These are phyloP conservation scores for Sechiopsis laciniata DNA, from an alignment of 306 rosid genomes.

Conservation along the genomic window DNA sequence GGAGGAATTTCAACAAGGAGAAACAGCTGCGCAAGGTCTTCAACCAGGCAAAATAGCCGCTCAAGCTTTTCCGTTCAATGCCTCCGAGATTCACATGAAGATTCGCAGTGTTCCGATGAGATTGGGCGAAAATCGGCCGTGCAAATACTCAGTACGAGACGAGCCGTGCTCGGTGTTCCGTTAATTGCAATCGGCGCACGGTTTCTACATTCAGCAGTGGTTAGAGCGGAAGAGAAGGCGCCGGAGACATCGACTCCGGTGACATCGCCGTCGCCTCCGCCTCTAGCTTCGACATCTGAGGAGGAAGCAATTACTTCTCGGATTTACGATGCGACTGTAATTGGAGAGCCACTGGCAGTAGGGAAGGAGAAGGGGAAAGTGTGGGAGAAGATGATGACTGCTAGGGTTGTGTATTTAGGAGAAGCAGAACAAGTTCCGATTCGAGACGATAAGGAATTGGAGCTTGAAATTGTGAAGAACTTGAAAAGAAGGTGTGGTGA, in stretches of 20 bases:
- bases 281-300: constrained; percentile 26
- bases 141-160: constrained; percentile 31
- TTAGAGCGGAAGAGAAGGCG: constrained; percentile 43
- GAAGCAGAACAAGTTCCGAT: constrained; percentile 95
- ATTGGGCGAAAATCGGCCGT: neutral
- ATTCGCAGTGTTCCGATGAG: constrained; percentile 15
- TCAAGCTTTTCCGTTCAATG: constrained; percentile 25
- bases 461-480: constrained; percentile 70
- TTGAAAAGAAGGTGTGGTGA: constrained; percentile 54
- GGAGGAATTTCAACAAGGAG: constrained; percentile 27
- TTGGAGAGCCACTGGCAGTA: constrained; percentile 84
- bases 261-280: neutral
- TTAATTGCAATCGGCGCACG: constrained; percentile 57
- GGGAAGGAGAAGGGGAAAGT: constrained; percentile 81
- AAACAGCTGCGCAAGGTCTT: constrained; percentile 29
- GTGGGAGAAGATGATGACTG: constrained; percentile 90
- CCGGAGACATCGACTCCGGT: constrained; percentile 23
- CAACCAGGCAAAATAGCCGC: constrained; percentile 29
- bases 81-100: constrained; percentile 24
- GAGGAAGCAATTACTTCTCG: constrained; percentile 68
- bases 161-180: constrained; percentile 54
- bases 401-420: constrained; percentile 75
- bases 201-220: constrained; percentile 43
- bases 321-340: constrained; percentile 78
- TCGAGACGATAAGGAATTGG: constrained; percentile 83